Conservation (phyloP, 306 rosid species). For the Prunus kanzakura region DNA sequence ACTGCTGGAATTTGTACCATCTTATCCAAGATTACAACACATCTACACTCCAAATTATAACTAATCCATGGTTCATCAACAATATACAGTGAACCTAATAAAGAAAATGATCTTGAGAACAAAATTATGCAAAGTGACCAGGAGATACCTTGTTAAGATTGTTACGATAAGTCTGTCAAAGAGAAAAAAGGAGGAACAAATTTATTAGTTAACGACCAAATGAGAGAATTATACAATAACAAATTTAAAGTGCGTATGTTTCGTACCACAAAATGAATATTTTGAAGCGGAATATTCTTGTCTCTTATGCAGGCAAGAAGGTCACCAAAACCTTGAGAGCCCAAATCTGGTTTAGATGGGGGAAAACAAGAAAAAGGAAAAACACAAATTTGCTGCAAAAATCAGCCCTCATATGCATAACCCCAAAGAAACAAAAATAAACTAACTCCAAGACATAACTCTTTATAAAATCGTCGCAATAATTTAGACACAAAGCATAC, state of each 20-base stretch:
- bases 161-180: conserved; percentile 83
- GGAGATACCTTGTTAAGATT: conserved; percentile 85
- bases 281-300: conserved; percentile 78
- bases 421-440: conserved; percentile 1
- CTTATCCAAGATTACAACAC: neutral
- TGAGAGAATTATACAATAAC: conserved; percentile 9
- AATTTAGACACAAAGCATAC: conserved; percentile 22
- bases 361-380: conserved; percentile 1
- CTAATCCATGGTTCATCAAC: neutral
- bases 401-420: conserved; percentile 21
- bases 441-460: neutral
- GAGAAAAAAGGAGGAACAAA: conserved; percentile 15
- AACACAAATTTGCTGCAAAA: conserved; percentile 6
- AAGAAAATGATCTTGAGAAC: neutral
- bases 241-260: conserved; percentile 11
- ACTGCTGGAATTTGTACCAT: neutral
- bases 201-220: conserved; percentile 22
- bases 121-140: conserved; percentile 5
- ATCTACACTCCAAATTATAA: neutral
- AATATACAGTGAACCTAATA: neutral
- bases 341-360: conserved; percentile 57
- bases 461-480: neutral
- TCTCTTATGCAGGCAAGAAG: conserved; percentile 87
- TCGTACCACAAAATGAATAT: conserved; percentile 96
- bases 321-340: conserved; percentile 87